Evolutionary conservation across 148 eudicot genomes (phyloP).

Genomic region (Salicornia ramosissima): DNA sequence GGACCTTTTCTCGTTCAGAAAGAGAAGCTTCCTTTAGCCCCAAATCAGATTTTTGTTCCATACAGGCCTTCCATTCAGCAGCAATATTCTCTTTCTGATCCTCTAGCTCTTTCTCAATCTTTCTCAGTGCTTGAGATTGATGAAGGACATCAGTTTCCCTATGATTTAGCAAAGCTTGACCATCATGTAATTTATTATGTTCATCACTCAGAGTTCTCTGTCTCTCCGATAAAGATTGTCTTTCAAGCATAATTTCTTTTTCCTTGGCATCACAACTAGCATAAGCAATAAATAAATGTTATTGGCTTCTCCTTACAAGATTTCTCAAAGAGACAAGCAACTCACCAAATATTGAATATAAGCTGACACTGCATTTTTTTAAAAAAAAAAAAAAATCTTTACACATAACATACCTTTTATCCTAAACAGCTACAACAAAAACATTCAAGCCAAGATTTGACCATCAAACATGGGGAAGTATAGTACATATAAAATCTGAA

Average conservation of each 20-base stretch:
- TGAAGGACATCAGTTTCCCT: constrained; percentile 64
- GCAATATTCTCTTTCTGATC: constrained; percentile 48
- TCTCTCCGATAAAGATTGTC: constrained; percentile 68
- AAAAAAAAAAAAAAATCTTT: neutral
- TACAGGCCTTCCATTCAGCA: constrained; percentile 40
- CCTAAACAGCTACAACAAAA: neutral
- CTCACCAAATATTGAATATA: neutral
- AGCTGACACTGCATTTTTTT: neutral
- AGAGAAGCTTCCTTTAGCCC: constrained; percentile 44
- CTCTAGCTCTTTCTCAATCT: constrained; percentile 62
- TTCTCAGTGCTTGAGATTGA: constrained; percentile 54
- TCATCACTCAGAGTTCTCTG: constrained; percentile 55
- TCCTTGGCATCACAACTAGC: constrained; percentile 78
- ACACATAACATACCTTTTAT: neutral
- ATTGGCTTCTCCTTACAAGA: neutral
- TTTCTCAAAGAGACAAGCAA: neutral
- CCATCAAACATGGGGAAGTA: neutral
- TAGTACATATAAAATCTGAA: too few species aligned
- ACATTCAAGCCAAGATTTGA: neutral
- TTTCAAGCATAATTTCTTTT: constrained; percentile 66
- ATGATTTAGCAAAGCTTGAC: constrained; percentile 73
- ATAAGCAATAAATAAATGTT: constrained; percentile 15
- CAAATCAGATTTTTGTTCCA: constrained; percentile 43
- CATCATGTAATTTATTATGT: constrained; percentile 65
- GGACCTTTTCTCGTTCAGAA: constrained; percentile 83